Base-by-base conservation (phyloP, 805 yeast genomes). In the Yamadazyma laniorum region DNA sequence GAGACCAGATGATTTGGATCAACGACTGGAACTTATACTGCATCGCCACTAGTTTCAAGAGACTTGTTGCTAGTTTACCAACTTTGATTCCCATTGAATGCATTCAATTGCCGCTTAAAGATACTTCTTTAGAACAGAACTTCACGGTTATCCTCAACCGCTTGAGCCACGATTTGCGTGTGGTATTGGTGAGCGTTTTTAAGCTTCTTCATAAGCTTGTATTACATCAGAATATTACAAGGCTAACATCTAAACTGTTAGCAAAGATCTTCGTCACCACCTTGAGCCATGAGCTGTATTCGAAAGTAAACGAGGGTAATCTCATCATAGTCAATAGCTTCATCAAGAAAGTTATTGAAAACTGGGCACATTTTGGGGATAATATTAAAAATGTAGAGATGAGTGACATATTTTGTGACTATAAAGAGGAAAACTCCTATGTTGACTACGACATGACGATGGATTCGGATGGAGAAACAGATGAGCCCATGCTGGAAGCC, bases 11-110 rank as follows among this genome's bases (percentile, higher is more conserved):
- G 22, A 52, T 79, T 21, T 67, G 77, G 59, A 61, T 79, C 25
- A 67, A 67, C 37, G 83, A 79, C 52, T 80, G 78, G 67, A 79
- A 78, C 35, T 65, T 81, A 8, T 66, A 67, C 43, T 67, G 74
- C 35, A 67, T 76, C n/a, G 68, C 77, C 9, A 66, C 75, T 22
- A 57, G 60, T 15, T 67, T 67, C 51, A 73, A 73, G 49, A 55
- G 67, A 34, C 59, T 74, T 48, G 53, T 86, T 25, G 63, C 70
- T 40, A 77, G 72, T 25, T 66, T 80, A 25, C 75, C 82, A 0
- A 79, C 85, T 1, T 61, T 85, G 23, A 59, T 85, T 15, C 75
- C 82, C 2, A 58, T 75, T 3, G 61, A 63, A 13, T 35, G 53
- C n/a, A 71, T 83, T 9, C 51, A 56, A 5, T 55, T 80, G 39